A percentile compares a stretch with the other conserved stretches of the same genome.
Conservation (phyloP, 1,284 basidiomycete genomes). For the Salmacisia buchloeana region DNA sequence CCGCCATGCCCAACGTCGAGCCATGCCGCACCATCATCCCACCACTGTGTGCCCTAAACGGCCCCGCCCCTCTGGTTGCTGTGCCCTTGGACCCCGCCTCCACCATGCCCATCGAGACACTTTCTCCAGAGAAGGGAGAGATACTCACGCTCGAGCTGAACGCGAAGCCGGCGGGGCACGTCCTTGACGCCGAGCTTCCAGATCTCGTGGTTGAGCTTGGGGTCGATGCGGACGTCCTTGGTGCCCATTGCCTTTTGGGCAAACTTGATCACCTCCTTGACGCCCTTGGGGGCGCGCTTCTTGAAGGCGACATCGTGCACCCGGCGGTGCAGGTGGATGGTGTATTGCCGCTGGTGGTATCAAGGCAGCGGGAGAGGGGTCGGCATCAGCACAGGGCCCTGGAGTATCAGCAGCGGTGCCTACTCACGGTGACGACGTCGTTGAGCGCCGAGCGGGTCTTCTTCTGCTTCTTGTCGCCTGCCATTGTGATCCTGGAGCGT, state of each 20-base stretch:
- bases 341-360: constrained; percentile 43
- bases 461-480: constrained; percentile 36
- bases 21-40: no score
- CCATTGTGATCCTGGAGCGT: not conserved
- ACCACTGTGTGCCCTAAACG: no score
- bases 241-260: constrained; percentile 50
- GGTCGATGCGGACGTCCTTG: constrained; percentile 50
- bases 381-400: not conserved
- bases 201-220: constrained; percentile 51
- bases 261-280: constrained; percentile 49
- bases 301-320: constrained; percentile 46
- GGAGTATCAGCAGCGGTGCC: no score
- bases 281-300: constrained; percentile 48
- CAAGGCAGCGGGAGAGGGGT: not conserved
- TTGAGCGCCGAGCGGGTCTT: constrained; percentile 49
- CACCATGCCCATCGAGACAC: not conserved
- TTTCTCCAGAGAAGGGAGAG: not conserved
- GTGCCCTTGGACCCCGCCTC: not conserved
- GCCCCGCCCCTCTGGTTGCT: not conserved
- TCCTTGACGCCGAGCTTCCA: constrained; percentile 51
- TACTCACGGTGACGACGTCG: constrained; percentile 37
- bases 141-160: constrained; percentile 44
- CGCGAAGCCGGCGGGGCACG: constrained; percentile 46
- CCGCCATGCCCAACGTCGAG: no score
- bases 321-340: constrained; percentile 50